Conservation (phyloP, 73 alveolate genomes). For the Paramecium sexaurelia region DNA sequence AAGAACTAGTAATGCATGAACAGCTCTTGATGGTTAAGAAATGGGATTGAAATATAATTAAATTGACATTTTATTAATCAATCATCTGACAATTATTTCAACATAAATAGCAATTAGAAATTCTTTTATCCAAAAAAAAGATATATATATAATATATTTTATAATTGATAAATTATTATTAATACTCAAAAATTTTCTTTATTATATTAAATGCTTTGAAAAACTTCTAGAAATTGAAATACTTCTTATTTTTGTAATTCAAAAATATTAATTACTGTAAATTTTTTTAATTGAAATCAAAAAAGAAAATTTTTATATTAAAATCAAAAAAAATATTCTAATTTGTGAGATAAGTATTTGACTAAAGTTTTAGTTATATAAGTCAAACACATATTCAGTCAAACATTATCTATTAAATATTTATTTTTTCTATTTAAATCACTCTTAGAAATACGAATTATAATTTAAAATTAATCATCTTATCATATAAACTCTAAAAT, state of each 20-base stretch:
- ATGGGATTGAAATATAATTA: neutral
- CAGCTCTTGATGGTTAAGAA: slow-evolving; percentile 54
- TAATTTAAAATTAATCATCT: no score
- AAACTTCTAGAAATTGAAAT: neutral
- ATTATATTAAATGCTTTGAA: neutral
- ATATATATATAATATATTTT: neutral
- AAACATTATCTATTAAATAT: neutral
- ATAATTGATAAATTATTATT: neutral
- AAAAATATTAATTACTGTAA: neutral
- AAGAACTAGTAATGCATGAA: neutral
- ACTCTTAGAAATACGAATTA: neutral
- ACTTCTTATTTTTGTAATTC: neutral
- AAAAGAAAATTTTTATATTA: neutral
- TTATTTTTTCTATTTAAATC: neutral
- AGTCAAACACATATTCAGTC: neutral
- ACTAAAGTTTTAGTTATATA: neutral
- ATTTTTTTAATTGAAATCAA: neutral
- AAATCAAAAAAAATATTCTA: neutral
- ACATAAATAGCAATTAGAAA: neutral
- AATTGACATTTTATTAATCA: slow-evolving; percentile 4
- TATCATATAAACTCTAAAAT: no score
- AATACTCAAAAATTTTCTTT: neutral
- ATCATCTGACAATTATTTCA: neutral
- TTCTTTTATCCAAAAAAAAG: neutral
- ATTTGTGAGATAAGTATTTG: neutral